phyloP scores from a whole-genome alignment of 345 rosid species.

The Ricinus communis region DNA sequence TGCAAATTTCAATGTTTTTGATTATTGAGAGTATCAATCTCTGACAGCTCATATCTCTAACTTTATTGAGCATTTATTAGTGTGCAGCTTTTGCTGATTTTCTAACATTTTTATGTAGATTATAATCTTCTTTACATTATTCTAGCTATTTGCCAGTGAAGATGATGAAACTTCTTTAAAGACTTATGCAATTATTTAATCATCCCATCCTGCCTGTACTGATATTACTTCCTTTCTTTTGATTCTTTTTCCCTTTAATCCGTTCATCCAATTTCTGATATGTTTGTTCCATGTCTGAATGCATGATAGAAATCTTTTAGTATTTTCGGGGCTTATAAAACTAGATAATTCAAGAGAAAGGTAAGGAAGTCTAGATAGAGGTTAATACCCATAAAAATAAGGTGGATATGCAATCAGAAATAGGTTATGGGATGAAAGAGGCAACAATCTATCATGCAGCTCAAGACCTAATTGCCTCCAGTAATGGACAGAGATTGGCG shows the following conservation, averaged over 20 bases:
- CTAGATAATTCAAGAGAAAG: not conserved
- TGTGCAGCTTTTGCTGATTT: conserved; percentile 9
- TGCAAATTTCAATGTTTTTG: not conserved
- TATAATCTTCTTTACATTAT: conserved; percentile 13
- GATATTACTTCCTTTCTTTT: not conserved
- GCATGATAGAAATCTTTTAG: conserved; percentile 1
- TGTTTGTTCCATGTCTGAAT: not conserved
- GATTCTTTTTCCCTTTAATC: not conserved
- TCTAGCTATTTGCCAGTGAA: conserved; percentile 72
- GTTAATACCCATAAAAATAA: not conserved
- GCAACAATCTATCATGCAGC: not conserved
- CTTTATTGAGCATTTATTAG: not conserved
- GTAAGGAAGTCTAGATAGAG: not conserved
- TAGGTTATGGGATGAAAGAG: not conserved
- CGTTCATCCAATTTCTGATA: not conserved
- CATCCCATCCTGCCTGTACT: conserved; percentile 45
- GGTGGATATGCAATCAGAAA: not conserved
- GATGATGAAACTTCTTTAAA: conserved; percentile 76
- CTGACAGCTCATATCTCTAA: not conserved
- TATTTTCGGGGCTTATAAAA: not conserved
- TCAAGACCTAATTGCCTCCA: not conserved
- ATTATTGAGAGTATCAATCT: not conserved
- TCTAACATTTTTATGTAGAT: not conserved
- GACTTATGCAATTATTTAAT: too few relatives aligned
- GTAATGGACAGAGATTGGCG: not conserved